These are phyloP conservation scores for Silene noctiflora DNA, from an alignment of 179 eudicot species.

Conservation along the genomic window DNA sequence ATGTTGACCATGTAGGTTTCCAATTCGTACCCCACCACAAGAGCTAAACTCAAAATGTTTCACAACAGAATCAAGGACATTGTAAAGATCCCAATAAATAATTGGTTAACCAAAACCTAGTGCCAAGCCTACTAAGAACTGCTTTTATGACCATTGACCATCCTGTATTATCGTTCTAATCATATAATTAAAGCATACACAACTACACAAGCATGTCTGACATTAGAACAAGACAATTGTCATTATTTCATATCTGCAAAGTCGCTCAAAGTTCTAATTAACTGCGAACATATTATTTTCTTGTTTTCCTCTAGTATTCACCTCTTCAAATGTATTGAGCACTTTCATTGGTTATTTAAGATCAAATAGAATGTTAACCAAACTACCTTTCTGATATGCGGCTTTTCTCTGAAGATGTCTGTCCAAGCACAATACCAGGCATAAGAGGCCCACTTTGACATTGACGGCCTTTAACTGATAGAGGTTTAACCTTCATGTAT, in stretches of 20 bases:
- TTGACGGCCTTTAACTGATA: conserved; percentile 51
- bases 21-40: neutral
- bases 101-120: neutral
- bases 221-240: neutral
- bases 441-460: conserved; percentile 84
- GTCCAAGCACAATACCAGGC: conserved; percentile 64
- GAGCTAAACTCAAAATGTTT: neutral
- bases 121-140: neutral
- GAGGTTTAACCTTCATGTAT: conserved; percentile 47
- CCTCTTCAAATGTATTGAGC: neutral
- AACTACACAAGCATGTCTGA: neutral
- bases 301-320: neutral
- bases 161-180: neutral
- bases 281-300: neutral
- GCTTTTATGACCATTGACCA: neutral
- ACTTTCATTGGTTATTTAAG: neutral
- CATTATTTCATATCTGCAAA: neutral
- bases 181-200: neutral
- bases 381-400: conserved; percentile 63
- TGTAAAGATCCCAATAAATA: neutral
- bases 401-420: conserved; percentile 59
- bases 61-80: neutral
- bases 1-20: neutral
- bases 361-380: neutral
- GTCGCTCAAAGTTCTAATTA: neutral